These are phyloP conservation scores for Arthrobotrys musiformis DNA, from an alignment of 2,329 filamentous ascomycete species.

Conservation along the genomic window DNA sequence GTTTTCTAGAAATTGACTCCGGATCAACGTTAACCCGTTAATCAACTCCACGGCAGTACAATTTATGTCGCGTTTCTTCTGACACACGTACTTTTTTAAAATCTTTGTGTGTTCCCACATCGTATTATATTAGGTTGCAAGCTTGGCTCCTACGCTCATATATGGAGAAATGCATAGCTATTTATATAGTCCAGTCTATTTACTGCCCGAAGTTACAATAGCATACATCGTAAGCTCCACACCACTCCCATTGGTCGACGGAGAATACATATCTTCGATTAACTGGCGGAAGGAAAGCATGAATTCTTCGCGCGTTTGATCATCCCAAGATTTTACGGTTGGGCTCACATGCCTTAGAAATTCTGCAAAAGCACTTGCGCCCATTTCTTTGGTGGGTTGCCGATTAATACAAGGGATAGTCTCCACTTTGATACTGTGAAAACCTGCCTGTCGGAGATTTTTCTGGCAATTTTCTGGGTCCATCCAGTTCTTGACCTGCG, in stretches of 20 bases:
- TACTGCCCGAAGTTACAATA: constrained; percentile 35
- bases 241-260: not conserved
- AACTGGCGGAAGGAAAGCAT: not conserved
- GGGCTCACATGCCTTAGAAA: constrained; percentile 26
- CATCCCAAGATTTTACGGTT: constrained; percentile 26
- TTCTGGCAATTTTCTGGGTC: not conserved
- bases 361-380: not conserved
- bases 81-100: too few relatives aligned
- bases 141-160: too few relatives aligned
- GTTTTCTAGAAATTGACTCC: too few relatives aligned
- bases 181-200: not conserved
- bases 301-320: constrained; percentile 7
- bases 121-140: too few relatives aligned
- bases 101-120: too few relatives aligned
- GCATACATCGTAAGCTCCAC: constrained; percentile 8
- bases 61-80: too few relatives aligned
- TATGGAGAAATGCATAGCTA: too few relatives aligned
- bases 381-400: constrained; percentile 5
- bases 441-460: constrained; percentile 8
- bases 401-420: constrained; percentile 15
- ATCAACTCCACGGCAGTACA: too few relatives aligned
- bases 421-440: constrained; percentile 21
- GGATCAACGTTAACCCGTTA: too few relatives aligned
- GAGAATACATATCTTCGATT: not conserved
- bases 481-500: constrained; percentile 24